Evolutionary conservation across 2,329 filamentous ascomycete genomes (phyloP), one percentile per base, ranked within the genome.

Genomic region (Epichloe elymi): DNA sequence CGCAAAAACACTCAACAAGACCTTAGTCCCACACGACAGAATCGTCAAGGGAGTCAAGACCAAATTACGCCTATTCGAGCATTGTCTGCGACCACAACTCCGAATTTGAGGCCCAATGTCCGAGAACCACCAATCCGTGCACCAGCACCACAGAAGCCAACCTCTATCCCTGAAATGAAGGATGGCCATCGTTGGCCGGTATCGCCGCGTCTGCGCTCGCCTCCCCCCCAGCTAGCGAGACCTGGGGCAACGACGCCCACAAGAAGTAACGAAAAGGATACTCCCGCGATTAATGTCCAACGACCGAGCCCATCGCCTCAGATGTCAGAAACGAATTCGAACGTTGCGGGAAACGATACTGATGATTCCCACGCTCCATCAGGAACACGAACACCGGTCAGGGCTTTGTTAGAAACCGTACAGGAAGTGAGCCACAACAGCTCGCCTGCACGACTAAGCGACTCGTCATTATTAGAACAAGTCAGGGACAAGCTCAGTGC

Each of bases 341-440:
- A 57, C 61, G 68, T 65, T 50, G 70, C 71, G 11, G 76, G 80
- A 54, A 74, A 67, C 57, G 78, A 81, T 55, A 66, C 66, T 51
- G 78, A 80, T 57, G 78, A 80, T 39, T 56, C 63, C 11, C 65
- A 71, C 39, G 58, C 59, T 43, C 67, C 68, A 43, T 69, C 77
- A 19, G 80, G 79, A 47, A 71, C 79, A 69, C 71, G 76, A 62
- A 80, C 81, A 17, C 79, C 81, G 20, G 75, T 73, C 36, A 73
- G 75, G 49, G 80, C 83, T 46, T 80, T 79, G 46, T 71, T 96
- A 52, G 91, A 95, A 68, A 96, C 93, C 0, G 91, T 97, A 15
- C 86, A 95, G 64, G 91, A 96, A 73, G 83, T 85, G 50, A 93
- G 88, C 68, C 79, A 88, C 54, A 82, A 85, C 42, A 82, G 80